Percentiles rank a stretch among this genome's conserved stretches.
These are phyloP conservation scores for Metrosideros polymorpha DNA, from an alignment of 441 rosid species.

Conservation along the genomic window DNA sequence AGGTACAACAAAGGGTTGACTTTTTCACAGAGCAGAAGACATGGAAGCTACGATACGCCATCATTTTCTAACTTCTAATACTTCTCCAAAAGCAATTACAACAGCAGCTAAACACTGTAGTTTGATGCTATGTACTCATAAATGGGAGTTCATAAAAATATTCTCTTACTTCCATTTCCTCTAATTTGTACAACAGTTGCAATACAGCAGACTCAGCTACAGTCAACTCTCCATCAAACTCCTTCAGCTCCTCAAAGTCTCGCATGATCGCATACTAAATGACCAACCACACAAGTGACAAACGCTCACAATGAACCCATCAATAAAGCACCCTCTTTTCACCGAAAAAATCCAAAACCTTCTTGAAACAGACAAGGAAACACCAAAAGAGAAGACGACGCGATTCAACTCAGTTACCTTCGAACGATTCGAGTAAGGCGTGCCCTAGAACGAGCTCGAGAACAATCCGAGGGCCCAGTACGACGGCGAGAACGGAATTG, in stretches of 20 bases:
- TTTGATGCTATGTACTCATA: not conserved
- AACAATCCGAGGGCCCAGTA: conserved; percentile 82
- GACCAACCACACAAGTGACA: too few relatives aligned
- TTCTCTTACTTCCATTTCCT: not conserved
- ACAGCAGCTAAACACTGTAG: not conserved
- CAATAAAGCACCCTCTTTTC: not conserved
- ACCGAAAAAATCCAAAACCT: not conserved
- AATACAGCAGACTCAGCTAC: not conserved
- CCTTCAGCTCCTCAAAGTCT: not conserved
- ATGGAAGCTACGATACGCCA: accelerated
- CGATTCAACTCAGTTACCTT: conserved; percentile 23
- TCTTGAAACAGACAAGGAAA: not conserved
- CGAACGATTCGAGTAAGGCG: conserved; percentile 43
- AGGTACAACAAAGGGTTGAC: accelerated
- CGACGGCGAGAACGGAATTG: conserved; percentile 62
- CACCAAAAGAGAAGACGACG: not conserved
- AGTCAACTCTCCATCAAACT: not conserved
- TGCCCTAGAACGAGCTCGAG: conserved; percentile 79
- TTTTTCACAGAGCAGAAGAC: not conserved
- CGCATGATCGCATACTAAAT: not conserved
- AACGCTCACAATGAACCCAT: not conserved
- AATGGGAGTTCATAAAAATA: not conserved
- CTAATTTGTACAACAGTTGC: not conserved
- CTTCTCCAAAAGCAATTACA: not conserved
- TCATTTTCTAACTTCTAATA: not conserved